Base-by-base conservation (phyloP, 2,329 filamentous ascomycete species). In the Aphanoascus verrucosus region DNA sequence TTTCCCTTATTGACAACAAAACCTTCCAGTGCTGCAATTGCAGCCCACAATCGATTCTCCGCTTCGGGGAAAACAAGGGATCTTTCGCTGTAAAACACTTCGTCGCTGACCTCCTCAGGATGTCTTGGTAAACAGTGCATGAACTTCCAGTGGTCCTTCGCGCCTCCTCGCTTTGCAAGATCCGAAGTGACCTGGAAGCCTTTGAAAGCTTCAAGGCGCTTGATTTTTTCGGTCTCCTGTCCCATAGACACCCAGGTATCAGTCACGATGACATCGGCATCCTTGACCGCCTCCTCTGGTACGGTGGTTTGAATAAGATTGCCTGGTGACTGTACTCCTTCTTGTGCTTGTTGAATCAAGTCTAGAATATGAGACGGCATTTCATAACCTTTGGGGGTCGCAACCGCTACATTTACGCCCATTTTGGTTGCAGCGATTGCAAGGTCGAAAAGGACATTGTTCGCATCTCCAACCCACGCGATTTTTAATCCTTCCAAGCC, bases 171-270 rank as follows among this genome's bases (percentile, higher is more conserved):
- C 69, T 84, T 80, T 1, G 89, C 91, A 60, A 98, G 75, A 42
- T 93, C 86, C 46, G 83, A 80, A 2, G 91, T 96, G 64, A 98
- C 86, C 68, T 96, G 91, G 72, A 90, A 98, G 12, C 91, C 90
- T 31, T 79, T 78, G 67, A 98, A 98, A 1, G 83, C 88, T 65
- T 84, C 80, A 56, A 96, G 68, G 49, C 88, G 78, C 75, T 85
- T 85, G 60, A 83, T 77, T 38, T 82, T 77, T 70, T 98, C 93
- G 54, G 81, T 81, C 70, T 98, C 93, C 71, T 97, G 91, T 45
- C 93, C 93, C 93, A 98, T 98, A 1, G 88, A 94, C 32, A 98
- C 81, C 93, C 93, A 98, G 0, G 93, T 98, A 65, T 98, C 93
- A 0, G 93, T 98, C 19, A 97, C 89, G 55, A 98, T 75, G 51